Conservation (phyloP, 208 protist genomes). For the Entamoeba moshkovskii region DNA sequence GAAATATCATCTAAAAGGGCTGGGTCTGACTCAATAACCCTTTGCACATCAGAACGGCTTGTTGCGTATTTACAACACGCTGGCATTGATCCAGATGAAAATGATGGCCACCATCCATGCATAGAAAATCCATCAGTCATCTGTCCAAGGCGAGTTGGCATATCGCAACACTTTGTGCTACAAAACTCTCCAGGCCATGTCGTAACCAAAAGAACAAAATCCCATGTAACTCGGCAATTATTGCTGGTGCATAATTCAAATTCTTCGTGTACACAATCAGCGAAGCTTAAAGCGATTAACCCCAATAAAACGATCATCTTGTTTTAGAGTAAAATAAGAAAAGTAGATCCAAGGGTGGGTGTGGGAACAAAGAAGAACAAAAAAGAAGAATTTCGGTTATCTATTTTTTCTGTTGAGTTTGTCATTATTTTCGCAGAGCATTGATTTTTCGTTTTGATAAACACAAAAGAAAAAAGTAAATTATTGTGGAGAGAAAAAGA, state of each 20-base stretch:
- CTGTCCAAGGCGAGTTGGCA: background rate
- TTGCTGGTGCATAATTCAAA: background rate
- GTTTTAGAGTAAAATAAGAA: too few relatives aligned
- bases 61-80: background rate
- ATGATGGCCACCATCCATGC: background rate
- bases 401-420: too few relatives aligned
- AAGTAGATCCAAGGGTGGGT: too few relatives aligned
- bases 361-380: too few relatives aligned
- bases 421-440: too few relatives aligned
- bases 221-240: background rate
- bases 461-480: too few relatives aligned
- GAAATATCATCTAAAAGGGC: background rate
- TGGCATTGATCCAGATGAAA: background rate
- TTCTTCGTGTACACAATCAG: background rate
- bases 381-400: too few relatives aligned
- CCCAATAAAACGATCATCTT: too few relatives aligned
- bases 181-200: background rate
- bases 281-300: background rate
- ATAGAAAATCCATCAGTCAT: background rate
- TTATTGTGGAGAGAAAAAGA: too few relatives aligned
- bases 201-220: background rate
- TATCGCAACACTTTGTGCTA: background rate
- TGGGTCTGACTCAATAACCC: background rate
- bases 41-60: background rate
- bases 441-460: too few relatives aligned